Percentiles rank a stretch among this genome's conserved stretches.
Evolutionary conservation across 768 basidiomycete genomes (phyloP).

Genomic region (Mycena indigotica): DNA sequence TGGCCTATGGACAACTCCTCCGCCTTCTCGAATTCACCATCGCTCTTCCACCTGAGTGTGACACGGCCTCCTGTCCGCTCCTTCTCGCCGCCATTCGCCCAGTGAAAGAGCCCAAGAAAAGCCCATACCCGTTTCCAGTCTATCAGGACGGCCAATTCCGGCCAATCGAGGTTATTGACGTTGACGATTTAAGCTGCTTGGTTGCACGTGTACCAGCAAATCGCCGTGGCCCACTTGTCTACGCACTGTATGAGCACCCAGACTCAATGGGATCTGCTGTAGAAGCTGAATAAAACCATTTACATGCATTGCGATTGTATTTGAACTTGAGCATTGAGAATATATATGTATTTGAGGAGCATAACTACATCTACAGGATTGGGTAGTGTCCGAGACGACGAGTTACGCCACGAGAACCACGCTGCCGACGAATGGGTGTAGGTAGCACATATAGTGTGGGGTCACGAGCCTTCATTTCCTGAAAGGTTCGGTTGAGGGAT

Average conservation of each 20-base stretch:
- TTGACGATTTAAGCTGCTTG: slow-evolving; percentile 15
- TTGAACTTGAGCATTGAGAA: too few species aligned
- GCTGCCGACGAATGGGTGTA: too few species aligned
- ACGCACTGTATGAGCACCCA: slow-evolving; percentile 4
- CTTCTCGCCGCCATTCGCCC: slow-evolving; percentile 11
- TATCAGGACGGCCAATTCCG: slow-evolving; percentile 6
- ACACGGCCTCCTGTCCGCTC: not conserved
- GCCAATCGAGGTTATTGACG: slow-evolving; percentile 15
- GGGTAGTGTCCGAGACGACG: too few species aligned
- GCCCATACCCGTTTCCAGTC: too few species aligned
- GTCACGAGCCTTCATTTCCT: too few species aligned
- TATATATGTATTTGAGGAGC: too few species aligned
- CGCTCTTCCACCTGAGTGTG: not conserved
- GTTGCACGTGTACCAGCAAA: slow-evolving; percentile 12
- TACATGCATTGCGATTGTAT: too few species aligned
- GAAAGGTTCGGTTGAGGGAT: too few species aligned
- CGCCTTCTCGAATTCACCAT: slow-evolving; percentile 3
- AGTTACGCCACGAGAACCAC: too few species aligned
- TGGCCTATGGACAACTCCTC: slow-evolving; percentile 12
- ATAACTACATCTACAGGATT: too few species aligned
- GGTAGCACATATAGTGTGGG: too few species aligned
- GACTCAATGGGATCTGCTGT: slow-evolving; percentile 9
- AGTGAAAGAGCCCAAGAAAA: not conserved
- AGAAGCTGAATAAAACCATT: slow-evolving; percentile 13
- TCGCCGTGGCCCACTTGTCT: not conserved